A percentile compares a stretch with the other conserved stretches of the same genome.
Evolutionary conservation across 2,329 filamentous ascomycete genomes (phyloP).

Genomic region (Fusarium verticillioides): DNA sequence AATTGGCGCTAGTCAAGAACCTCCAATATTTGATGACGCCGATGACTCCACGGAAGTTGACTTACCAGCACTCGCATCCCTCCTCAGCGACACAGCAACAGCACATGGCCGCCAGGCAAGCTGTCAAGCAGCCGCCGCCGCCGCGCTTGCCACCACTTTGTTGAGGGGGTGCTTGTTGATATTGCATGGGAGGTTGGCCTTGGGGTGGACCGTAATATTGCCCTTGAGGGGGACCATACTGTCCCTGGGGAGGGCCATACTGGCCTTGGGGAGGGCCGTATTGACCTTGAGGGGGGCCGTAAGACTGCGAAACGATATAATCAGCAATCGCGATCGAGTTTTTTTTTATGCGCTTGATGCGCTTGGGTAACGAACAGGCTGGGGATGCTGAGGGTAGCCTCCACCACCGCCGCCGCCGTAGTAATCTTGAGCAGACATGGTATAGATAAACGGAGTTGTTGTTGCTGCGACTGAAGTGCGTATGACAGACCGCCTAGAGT

Average conservation of each 20-base stretch:
- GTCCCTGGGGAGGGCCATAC: conserved; percentile 48
- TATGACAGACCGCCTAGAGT: not conserved
- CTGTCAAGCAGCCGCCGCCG: conserved; percentile 56
- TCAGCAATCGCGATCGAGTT: conserved; percentile 24
- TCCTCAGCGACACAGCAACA: conserved; percentile 64
- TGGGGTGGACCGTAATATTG: conserved; percentile 50
- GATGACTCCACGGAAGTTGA: conserved; percentile 1
- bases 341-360: not conserved
- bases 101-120: conserved; percentile 61
- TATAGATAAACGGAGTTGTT: not conserved
- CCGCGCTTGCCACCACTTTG: conserved; percentile 50
- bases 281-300: conserved; percentile 44
- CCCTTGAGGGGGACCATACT: conserved; percentile 43
- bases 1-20: not conserved
- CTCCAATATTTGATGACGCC: conserved; percentile 16
- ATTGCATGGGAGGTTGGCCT: conserved; percentile 57
- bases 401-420: conserved; percentile 48
- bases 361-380: conserved; percentile 48
- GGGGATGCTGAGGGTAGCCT: conserved; percentile 55
- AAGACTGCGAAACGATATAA: conserved; percentile 37
- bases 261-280: conserved; percentile 44
- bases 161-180: conserved; percentile 54
- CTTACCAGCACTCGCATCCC: conserved; percentile 61
- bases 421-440: conserved; percentile 57
- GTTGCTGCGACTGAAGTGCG: conserved; percentile 1